Conservation (phyloP, 352 stramenopile genomes). For the Globisporangium splendens region DNA sequence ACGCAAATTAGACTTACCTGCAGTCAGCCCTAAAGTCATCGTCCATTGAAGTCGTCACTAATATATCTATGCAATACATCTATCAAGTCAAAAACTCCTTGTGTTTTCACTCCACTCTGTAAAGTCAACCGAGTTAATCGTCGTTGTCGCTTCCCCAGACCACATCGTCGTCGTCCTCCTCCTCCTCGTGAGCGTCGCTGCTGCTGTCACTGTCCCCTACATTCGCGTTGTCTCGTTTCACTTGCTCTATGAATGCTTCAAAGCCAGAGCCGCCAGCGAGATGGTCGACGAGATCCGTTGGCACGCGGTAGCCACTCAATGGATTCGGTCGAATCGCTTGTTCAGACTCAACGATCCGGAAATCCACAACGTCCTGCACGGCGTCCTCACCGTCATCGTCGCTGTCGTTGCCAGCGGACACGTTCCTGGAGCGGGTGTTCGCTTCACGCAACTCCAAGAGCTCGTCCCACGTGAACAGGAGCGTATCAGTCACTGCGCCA, state of each 20-base stretch:
- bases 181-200: conserved; percentile 22
- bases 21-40: too few species aligned
- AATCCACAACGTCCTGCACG: conserved; percentile 52
- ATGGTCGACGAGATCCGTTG: conserved; percentile 82
- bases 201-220: conserved; percentile 16
- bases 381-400: conserved; percentile 30
- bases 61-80: conserved; percentile 6
- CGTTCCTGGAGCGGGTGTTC: conserved; percentile 12
- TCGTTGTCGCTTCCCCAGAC: conserved; percentile 21
- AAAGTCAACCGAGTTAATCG: conserved; percentile 1
- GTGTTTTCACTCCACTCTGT: too few species aligned
- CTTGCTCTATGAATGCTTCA: conserved; percentile 79
- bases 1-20: too few species aligned
- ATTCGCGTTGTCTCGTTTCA: conserved; percentile 66
- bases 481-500: conserved; percentile 85
- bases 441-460: conserved; percentile 34
- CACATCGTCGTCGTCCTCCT: conserved; percentile 10
- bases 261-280: conserved; percentile 66
- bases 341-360: conserved; percentile 73
- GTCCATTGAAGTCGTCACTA: neutral
- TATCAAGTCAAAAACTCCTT: neutral
- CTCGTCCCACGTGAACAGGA: conserved; percentile 94
- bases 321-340: conserved; percentile 60
- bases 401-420: conserved; percentile 6
- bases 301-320: conserved; percentile 75